Percentiles rank a stretch among this genome's conserved stretches.
phyloP scores from a whole-genome alignment of 148 eudicot species.

The Pouteria glomerata region DNA sequence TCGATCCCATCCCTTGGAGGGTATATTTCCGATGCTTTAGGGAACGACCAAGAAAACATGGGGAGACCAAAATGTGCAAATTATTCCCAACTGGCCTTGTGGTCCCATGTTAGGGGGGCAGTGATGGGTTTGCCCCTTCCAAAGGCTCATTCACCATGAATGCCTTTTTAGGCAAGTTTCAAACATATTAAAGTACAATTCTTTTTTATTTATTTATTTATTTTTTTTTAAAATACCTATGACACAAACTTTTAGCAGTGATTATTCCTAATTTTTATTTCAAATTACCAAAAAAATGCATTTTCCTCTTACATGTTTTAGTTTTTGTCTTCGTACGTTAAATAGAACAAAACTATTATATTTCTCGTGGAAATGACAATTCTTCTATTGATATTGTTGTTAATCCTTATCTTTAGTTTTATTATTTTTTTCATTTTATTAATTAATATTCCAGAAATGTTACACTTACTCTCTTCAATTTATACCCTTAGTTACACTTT shows the following conservation, averaged over 20 bases:
- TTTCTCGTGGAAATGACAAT: not conserved
- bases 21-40: slow-evolving; percentile 7
- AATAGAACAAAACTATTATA: not conserved
- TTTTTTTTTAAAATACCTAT: no score
- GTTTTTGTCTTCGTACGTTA: not conserved
- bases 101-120: slow-evolving; percentile 11
- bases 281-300: not conserved
- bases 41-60: not conserved
- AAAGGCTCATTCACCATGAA: slow-evolving; percentile 17
- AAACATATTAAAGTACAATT: not conserved
- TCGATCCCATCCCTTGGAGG: not conserved
- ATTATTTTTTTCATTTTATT: no score
- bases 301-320: not conserved
- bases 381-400: not conserved
- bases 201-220: no score
- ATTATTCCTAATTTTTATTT: not conserved
- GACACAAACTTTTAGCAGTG: not conserved
- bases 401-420: not conserved
- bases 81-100: slow-evolving; percentile 1
- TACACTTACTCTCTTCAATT: no score
- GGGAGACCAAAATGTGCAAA: slow-evolving; percentile 6
- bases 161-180: slow-evolving; percentile 22
- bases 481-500: no score
- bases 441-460: no score
- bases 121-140: slow-evolving; percentile 28